A percentile compares a stretch with the other conserved stretches of the same genome.
Conservation (phyloP, 148 eudicot species). For the Cornus controversa region DNA sequence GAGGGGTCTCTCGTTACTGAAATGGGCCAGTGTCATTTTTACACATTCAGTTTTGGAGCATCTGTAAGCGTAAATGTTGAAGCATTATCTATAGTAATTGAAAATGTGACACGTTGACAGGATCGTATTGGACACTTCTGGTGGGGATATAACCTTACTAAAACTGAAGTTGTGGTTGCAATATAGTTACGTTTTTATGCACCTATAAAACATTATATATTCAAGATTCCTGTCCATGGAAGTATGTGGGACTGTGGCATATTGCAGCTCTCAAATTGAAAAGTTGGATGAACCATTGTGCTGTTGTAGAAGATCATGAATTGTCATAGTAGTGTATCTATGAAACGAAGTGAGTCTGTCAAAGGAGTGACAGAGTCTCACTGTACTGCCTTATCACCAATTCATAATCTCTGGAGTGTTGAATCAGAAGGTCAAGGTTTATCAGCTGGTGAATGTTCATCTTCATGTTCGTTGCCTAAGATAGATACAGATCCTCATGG, state of each 20-base stretch:
- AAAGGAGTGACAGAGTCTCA: background rate
- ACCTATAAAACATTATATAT: background rate
- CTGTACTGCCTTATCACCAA: background rate
- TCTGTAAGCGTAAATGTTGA: background rate
- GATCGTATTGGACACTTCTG: too few relatives aligned
- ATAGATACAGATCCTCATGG: background rate
- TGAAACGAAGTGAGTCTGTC: background rate
- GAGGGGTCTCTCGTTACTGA: background rate
- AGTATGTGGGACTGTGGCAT: constrained; percentile 2
- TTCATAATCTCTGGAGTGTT: background rate
- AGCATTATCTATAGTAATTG: background rate
- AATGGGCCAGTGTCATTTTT: background rate
- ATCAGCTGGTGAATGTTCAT: constrained; percentile 1
- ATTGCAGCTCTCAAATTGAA: background rate
- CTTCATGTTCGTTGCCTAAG: background rate
- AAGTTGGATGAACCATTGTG: background rate
- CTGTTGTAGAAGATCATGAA: constrained; percentile 5
- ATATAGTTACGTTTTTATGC: background rate
- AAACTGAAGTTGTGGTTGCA: background rate
- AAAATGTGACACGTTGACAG: background rate
- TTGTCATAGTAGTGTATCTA: background rate
- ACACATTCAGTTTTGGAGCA: too few relatives aligned
- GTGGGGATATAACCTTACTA: background rate
- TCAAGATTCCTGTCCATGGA: background rate
- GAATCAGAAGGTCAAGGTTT: constrained; percentile 8